Conservation (phyloP, 352 stramenopile genomes). For the Globisporangium echinulatum region DNA sequence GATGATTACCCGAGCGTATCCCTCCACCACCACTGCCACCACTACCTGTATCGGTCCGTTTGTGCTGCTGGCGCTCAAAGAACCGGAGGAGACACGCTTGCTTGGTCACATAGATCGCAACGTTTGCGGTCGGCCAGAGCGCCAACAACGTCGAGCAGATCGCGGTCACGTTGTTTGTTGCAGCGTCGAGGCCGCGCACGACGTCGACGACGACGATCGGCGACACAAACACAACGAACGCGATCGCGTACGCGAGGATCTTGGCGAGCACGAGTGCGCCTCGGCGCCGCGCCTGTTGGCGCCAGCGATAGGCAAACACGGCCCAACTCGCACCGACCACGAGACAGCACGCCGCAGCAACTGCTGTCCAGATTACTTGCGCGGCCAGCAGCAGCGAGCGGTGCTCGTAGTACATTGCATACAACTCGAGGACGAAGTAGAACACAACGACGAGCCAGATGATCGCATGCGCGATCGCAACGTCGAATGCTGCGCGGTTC, state of each 20-base stretch:
- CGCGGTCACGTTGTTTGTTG: slow-evolving; percentile 27
- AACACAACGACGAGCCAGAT: slow-evolving; percentile 78
- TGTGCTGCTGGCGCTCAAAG: slow-evolving; percentile 31
- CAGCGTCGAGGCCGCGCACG: slow-evolving; percentile 34
- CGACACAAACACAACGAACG: slow-evolving; percentile 68
- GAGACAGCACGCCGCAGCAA: slow-evolving; percentile 51
- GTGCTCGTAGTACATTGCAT: slow-evolving; percentile 53
- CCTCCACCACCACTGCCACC: slow-evolving; percentile 4
- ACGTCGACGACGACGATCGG: slow-evolving; percentile 68
- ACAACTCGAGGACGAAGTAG: slow-evolving; percentile 71
- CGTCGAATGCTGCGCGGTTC: slow-evolving; percentile 52
- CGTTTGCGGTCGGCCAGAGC: slow-evolving; percentile 77
- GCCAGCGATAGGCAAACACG: slow-evolving; percentile 50
- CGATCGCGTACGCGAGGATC: slow-evolving; percentile 68
- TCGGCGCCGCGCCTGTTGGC: slow-evolving; percentile 26
- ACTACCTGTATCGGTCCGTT: not conserved
- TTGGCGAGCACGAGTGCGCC: slow-evolving; percentile 71
- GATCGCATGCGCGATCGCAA: slow-evolving; percentile 64
- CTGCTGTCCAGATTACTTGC: slow-evolving; percentile 69
- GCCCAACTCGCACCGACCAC: slow-evolving; percentile 54
- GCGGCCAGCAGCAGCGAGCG: slow-evolving; percentile 34
- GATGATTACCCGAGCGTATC: too few species aligned
- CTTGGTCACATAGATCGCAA: slow-evolving; percentile 67
- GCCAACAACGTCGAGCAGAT: slow-evolving; percentile 43
- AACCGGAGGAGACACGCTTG: slow-evolving; percentile 48